phyloP scores from a whole-genome alignment of 495 filamentous ascomycete genomes.

The Podospora australis region DNA sequence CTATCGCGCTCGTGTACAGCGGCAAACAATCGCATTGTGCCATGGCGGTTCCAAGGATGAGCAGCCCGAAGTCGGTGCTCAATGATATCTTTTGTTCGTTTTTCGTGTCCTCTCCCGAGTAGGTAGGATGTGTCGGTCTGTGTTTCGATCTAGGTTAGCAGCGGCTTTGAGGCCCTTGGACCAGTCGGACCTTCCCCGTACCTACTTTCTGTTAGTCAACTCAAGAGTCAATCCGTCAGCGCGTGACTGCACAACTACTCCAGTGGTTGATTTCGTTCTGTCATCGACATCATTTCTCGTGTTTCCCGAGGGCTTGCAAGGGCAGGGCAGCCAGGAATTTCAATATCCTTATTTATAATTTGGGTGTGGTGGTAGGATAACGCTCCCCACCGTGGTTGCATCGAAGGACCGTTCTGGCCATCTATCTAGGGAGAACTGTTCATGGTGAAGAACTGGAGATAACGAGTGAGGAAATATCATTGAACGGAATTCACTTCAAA shows the following conservation, averaged over 20 bases:
- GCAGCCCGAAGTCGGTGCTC: conserved; percentile 25
- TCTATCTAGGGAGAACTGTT: too few species aligned
- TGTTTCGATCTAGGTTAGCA: conserved; percentile 6
- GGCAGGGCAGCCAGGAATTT: too few species aligned
- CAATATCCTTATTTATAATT: too few species aligned
- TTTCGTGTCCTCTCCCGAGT: not conserved
- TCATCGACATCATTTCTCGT: not conserved
- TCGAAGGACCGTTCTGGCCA: too few species aligned
- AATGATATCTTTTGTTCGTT: too few species aligned
- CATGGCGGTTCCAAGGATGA: conserved; percentile 4
- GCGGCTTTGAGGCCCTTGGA: conserved; percentile 16
- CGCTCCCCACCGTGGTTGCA: too few species aligned
- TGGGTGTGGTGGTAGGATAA: too few species aligned
- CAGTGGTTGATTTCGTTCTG: conserved; percentile 8
- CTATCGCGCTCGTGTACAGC: too few species aligned
- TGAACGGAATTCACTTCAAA: too few species aligned
- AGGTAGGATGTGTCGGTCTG: not conserved
- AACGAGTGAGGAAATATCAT: too few species aligned
- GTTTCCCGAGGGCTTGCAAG: not conserved
- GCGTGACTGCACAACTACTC: conserved; percentile 18
- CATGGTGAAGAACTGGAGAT: too few species aligned
- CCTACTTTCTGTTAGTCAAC: conserved; percentile 30
- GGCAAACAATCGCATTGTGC: conserved; percentile 5
- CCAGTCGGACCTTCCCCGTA: conserved; percentile 22
- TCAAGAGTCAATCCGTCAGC: conserved; percentile 12